A percentile compares a stretch with the other conserved stretches of the same genome.
phyloP scores from a whole-genome alignment of 2,329 filamentous ascomycete genomes.

The Phialemonium atrogriseum region DNA sequence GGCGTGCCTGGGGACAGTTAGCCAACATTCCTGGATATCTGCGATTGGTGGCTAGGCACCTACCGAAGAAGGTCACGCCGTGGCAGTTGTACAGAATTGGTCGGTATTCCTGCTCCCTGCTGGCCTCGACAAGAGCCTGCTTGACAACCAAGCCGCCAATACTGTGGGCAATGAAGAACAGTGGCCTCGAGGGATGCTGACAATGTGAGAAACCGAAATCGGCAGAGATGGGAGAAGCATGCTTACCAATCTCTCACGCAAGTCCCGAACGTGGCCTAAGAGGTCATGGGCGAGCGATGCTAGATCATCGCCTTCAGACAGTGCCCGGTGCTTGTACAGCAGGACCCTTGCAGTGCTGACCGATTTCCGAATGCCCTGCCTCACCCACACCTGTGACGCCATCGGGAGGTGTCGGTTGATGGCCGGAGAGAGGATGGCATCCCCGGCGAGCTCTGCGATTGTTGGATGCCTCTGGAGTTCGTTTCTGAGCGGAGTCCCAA shows the following conservation, averaged over 20 bases:
- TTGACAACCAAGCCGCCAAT: conserved; percentile 54
- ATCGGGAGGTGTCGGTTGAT: conserved; percentile 21
- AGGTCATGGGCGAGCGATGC: conserved; percentile 36
- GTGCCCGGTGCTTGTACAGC: conserved; percentile 40
- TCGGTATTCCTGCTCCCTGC: conserved; percentile 25
- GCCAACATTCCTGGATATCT: not conserved
- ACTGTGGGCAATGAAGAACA: conserved; percentile 54
- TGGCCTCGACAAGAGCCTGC: conserved; percentile 42
- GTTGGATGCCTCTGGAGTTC: conserved; percentile 18
- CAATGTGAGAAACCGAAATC: conserved; percentile 9
- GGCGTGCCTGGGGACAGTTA: conserved; percentile 38
- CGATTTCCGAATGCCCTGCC: conserved; percentile 41
- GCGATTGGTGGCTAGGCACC: conserved; percentile 10
- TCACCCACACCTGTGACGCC: conserved; percentile 39
- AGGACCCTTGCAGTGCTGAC: conserved; percentile 39
- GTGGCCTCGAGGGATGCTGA: conserved; percentile 32
- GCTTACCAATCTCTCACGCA: conserved; percentile 16
- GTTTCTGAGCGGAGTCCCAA: conserved; percentile 23
- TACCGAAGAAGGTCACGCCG: conserved; percentile 52
- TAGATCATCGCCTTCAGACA: conserved; percentile 32
- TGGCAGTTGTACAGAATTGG: conserved; percentile 47
- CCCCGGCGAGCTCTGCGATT: conserved; percentile 21
- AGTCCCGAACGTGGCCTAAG: conserved; percentile 30
- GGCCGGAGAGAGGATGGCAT: conserved; percentile 21
- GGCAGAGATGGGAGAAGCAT: no score